These are phyloP conservation scores for Leersia perrieri DNA, from an alignment of 176 grass and related monocot genomes.

Conservation along the genomic window DNA sequence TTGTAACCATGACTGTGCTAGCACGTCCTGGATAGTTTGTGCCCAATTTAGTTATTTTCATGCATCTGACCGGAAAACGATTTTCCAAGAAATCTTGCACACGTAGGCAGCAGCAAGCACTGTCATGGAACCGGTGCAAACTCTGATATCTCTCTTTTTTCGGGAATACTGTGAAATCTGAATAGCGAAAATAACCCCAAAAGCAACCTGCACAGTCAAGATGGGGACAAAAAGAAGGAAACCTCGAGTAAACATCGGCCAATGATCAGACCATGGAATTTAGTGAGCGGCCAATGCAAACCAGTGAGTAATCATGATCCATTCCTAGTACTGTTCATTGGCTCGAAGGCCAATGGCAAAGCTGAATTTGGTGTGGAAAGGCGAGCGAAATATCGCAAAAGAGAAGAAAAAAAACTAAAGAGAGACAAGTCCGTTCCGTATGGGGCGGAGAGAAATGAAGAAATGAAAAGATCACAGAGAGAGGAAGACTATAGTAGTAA, in stretches of 20 bases:
- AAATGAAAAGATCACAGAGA: no score
- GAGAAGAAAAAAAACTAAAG: neutral
- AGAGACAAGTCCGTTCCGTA: neutral
- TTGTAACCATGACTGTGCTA: no score
- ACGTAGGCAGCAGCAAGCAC: neutral
- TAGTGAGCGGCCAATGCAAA: neutral
- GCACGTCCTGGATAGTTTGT: no score
- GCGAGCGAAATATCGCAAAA: neutral
- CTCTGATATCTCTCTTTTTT: no score
- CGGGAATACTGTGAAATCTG: neutral
- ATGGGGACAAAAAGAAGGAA: neutral
- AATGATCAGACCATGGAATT: neutral
- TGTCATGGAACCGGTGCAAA: neutral
- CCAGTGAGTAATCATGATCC: neutral
- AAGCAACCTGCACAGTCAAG: neutral
- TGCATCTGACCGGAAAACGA: constrained; percentile 1
- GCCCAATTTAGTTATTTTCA: neutral
- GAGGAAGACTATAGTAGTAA: neutral
- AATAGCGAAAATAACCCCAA: neutral
- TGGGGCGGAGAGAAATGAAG: constrained; percentile 1
- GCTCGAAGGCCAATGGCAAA: constrained; percentile 18
- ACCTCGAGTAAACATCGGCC: neutral
- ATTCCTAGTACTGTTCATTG: neutral
- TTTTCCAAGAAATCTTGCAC: neutral
- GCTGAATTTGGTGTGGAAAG: constrained; percentile 5